These are phyloP conservation scores for Kurtzmaniella quercitrusa DNA, from an alignment of 1,139 yeast genomes.

Conservation along the genomic window DNA sequence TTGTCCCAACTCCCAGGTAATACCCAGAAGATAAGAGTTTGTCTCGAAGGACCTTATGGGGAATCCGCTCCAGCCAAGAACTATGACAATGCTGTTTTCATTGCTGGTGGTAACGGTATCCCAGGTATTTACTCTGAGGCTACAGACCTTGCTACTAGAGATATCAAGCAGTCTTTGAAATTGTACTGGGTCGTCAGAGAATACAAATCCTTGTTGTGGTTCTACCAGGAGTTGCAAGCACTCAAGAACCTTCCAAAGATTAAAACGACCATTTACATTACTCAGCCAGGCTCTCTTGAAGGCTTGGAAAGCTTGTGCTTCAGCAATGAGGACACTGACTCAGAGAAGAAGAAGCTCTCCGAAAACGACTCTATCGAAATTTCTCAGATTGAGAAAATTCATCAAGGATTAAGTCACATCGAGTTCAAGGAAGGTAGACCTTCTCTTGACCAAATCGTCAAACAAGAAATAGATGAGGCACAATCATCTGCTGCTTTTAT, in stretches of 20 bases:
- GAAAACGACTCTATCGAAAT: neutral
- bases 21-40: slow-evolving; percentile 25
- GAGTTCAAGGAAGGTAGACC: slow-evolving; percentile 48
- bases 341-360: neutral
- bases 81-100: slow-evolving; percentile 31
- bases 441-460: slow-evolving; percentile 31
- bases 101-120: slow-evolving; percentile 49
- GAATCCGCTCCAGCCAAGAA: slow-evolving; percentile 30
- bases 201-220: slow-evolving; percentile 28
- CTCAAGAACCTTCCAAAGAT: slow-evolving; percentile 13
- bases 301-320: neutral
- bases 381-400: slow-evolving; percentile 10
- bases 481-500: slow-evolving; percentile 41
- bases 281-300: slow-evolving; percentile 11
- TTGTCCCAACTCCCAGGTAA: slow-evolving; percentile 21
- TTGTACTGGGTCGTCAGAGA: slow-evolving; percentile 46
- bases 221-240: slow-evolving; percentile 26
- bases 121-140: slow-evolving; percentile 45
- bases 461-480: slow-evolving; percentile 30
- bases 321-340: neutral
- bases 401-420: slow-evolving; percentile 20
- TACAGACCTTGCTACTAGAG: slow-evolving; percentile 16
- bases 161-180: slow-evolving; percentile 16
- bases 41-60: slow-evolving; percentile 48
- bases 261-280: slow-evolving; percentile 18